phyloP scores from a whole-genome alignment of 441 rosid genomes.

The Mallotus repandus region DNA sequence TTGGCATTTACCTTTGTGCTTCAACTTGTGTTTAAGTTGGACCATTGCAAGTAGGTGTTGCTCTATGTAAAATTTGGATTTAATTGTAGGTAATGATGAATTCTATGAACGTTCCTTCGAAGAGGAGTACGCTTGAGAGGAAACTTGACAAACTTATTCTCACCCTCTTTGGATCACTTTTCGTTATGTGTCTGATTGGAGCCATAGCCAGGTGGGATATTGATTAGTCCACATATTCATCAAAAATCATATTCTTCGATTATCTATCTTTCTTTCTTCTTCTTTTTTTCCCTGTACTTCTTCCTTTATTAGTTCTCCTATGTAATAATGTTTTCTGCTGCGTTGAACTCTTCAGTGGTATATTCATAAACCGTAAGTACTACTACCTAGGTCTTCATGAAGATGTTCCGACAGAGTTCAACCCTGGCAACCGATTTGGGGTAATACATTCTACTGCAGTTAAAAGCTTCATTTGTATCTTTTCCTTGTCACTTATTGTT shows the following conservation, averaged over 20 bases:
- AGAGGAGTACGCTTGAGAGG: conserved; percentile 98
- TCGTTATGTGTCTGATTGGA: conserved; percentile 83
- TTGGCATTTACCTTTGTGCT: conserved; percentile 13
- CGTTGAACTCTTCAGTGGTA: conserved; percentile 62
- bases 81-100: conserved; percentile 97
- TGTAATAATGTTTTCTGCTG: conserved; percentile 19
- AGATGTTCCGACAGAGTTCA: conserved; percentile 49
- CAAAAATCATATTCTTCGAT: conserved; percentile 2
- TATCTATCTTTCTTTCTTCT: background rate
- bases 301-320: background rate
- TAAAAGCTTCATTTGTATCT: conserved; percentile 4
- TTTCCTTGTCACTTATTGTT: conserved; percentile 16
- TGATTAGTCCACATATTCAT: conserved; percentile 21
- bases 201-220: conserved; percentile 76
- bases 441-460: conserved; percentile 40
- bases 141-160: conserved; percentile 98
- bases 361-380: conserved; percentile 72
- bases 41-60: conserved; percentile 11
- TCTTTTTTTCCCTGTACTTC: conserved; percentile 12
- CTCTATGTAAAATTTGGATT: conserved; percentile 27
- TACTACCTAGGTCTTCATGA: conserved; percentile 64
- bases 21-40: background rate
- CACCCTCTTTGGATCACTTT: conserved; percentile 78
- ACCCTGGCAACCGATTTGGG: conserved; percentile 66
- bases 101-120: conserved; percentile 98